Evolutionary conservation across 148 eudicot genomes (phyloP).

Genomic region (Salicornia ramosissima): DNA sequence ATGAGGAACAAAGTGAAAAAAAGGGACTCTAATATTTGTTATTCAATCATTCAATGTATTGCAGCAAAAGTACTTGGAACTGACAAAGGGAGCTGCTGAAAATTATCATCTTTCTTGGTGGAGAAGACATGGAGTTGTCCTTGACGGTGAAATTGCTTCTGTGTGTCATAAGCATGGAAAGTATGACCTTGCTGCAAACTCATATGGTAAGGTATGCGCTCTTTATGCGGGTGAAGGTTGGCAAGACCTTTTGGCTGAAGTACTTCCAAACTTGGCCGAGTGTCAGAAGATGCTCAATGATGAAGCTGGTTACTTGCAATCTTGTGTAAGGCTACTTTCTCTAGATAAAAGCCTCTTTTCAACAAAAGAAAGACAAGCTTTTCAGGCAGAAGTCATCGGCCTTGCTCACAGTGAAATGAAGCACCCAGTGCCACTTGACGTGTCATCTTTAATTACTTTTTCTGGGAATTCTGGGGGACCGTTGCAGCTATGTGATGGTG

Average conservation of each 20-base stretch:
- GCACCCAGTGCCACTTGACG: conserved; percentile 90
- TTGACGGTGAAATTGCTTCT: conserved; percentile 95
- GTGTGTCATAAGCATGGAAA: conserved; percentile 72
- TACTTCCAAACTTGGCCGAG: conserved; percentile 91
- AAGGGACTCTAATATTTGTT: too few relatives aligned
- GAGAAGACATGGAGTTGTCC: conserved; percentile 96
- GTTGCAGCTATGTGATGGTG: conserved; percentile 87
- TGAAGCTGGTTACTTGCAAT: conserved; percentile 88
- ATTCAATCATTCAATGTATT: not conserved
- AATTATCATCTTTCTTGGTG: conserved; percentile 94
- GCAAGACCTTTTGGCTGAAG: conserved; percentile 93
- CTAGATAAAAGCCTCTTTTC: conserved; percentile 79
- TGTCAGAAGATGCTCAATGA: conserved; percentile 89
- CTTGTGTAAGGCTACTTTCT: conserved; percentile 88
- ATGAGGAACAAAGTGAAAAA: too few relatives aligned
- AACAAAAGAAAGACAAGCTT: conserved; percentile 78
- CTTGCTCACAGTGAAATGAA: conserved; percentile 94
- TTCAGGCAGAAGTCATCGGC: conserved; percentile 73
- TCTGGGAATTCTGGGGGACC: conserved; percentile 83
- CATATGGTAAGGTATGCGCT: conserved; percentile 96
- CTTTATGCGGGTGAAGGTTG: conserved; percentile 96
- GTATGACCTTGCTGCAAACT: conserved; percentile 76
- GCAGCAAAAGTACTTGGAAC: conserved; percentile 85
- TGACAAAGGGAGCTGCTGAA: conserved; percentile 85
- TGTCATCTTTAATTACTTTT: conserved; percentile 88